phyloP scores from a whole-genome alignment of 371 early-diverging fungal species.

The Mortierella sp. region DNA sequence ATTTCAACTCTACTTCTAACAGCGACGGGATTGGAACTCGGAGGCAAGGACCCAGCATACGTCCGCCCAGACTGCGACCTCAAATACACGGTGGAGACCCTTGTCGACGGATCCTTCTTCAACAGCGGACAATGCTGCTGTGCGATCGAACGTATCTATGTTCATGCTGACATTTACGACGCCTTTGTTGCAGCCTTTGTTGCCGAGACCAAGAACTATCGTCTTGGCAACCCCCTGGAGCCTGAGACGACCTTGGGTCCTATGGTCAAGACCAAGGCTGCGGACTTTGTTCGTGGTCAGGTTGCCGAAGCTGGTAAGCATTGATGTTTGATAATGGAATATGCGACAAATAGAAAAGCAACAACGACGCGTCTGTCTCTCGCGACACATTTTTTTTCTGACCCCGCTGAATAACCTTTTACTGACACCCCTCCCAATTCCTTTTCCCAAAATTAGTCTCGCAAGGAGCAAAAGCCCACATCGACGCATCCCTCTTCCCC shows the following conservation, averaged over 20 bases:
- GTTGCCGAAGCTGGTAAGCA: constrained; percentile 76
- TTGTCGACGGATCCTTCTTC: constrained; percentile 89
- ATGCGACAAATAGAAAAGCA: not conserved
- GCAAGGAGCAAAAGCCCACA: constrained; percentile 78
- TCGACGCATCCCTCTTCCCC: constrained; percentile 74
- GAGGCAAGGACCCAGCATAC: constrained; percentile 92
- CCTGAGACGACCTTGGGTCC: constrained; percentile 83
- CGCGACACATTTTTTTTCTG: not conserved
- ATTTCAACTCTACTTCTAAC: not conserved
- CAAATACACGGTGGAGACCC: constrained; percentile 78
- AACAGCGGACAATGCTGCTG: constrained; percentile 92
- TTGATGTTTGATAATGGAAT: no score
- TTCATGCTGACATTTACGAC: constrained; percentile 84
- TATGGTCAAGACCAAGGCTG: constrained; percentile 80
- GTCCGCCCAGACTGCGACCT: constrained; percentile 84
- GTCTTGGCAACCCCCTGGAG: constrained; percentile 79
- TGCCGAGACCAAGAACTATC: constrained; percentile 71
- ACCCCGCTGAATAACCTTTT: not conserved
- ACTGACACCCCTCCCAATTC: not conserved
- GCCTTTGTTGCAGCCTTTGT: constrained; percentile 79
- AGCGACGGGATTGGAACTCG: constrained; percentile 86
- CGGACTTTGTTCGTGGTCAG: constrained; percentile 79
- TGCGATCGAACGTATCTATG: constrained; percentile 88
- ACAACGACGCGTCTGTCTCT: not conserved
- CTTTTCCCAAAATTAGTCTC: constrained; percentile 50